A percentile compares a stretch with the other conserved stretches of the same genome.
phyloP scores from a whole-genome alignment of 495 filamentous ascomycete genomes.

The Pseudomonodictys pantanalensis region DNA sequence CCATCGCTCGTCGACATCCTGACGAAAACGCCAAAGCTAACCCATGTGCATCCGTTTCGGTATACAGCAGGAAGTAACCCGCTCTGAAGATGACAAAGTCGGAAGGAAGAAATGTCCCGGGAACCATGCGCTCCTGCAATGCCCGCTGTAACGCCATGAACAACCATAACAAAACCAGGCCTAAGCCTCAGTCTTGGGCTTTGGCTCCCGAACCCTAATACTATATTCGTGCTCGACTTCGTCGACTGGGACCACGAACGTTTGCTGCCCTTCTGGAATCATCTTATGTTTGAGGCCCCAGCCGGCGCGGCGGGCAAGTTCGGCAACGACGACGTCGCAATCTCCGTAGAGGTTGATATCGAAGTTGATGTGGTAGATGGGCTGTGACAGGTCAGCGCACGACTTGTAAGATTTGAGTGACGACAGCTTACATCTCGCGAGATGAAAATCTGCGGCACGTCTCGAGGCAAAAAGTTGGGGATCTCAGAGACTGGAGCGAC shows the following conservation, averaged over 20 bases:
- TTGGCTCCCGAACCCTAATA: constrained; percentile 16
- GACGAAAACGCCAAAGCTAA: too few relatives aligned
- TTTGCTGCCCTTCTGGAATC: constrained; percentile 52
- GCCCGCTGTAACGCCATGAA: constrained; percentile 8
- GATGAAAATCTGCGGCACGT: constrained; percentile 93
- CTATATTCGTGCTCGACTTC: constrained; percentile 23
- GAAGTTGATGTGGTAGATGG: constrained; percentile 85
- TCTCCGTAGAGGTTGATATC: constrained; percentile 93
- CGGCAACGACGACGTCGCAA: constrained; percentile 86
- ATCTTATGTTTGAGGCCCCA: constrained; percentile 91
- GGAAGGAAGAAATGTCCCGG: too few relatives aligned
- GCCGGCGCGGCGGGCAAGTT: constrained; percentile 78
- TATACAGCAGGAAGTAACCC: too few relatives aligned
- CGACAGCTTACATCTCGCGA: constrained; percentile 63
- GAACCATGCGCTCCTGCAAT: too few relatives aligned
- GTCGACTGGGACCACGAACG: constrained; percentile 17
- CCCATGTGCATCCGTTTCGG: too few relatives aligned
- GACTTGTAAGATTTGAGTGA: neutral
- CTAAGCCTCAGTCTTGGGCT: neutral
- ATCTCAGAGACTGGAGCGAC: constrained; percentile 94
- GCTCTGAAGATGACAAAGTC: too few relatives aligned
- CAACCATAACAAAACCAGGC: neutral
- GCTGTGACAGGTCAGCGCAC: constrained; percentile 43
- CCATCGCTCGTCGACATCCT: too few relatives aligned
- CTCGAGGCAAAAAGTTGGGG: constrained; percentile 68